Evolutionary conservation across 169 alveolate species (phyloP), one percentile per base, ranked within the genome.

Genomic region (Plasmodium gonderi): DNA sequence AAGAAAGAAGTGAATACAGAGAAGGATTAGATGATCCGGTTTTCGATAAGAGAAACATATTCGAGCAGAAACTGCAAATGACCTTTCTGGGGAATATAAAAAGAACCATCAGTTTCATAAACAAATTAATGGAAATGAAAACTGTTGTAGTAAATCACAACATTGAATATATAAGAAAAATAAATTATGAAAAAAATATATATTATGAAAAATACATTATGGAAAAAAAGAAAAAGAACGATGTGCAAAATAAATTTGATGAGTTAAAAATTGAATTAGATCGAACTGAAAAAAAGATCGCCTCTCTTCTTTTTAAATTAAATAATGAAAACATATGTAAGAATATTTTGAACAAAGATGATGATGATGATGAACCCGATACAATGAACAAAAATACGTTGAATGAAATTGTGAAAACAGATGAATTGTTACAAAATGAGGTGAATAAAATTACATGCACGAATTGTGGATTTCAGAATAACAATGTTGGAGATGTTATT

Each of bases 241-340:
- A 74, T 40, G 6, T 75, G 45, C 68, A 85, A 65, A 85, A 31
- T 36, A 60, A 85, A 11, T 74, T 42, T 60, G 78, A 85, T 42
- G 67, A 36, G 20, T 64, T 85, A 77, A 85, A 54, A 77, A 74
- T 85, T n/a, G 87, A 85, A 33, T 26, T 85, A 12, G 92, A 85
- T 23, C 65, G 87, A 23, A 3, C 67, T 8, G 92, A 85, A 60
- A 85, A 85, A 44, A 85, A 85, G 45, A 85, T n/a, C 4, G 60
- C 92, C 9, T 23, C 78, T 51, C 44, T 85, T 40, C 64, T 85
- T 12, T 85, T 49, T 74, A 85, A 85, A 60, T 49, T 85, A 45
- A 29, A 85, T 29, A 85, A 33, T 74, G 77, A 51, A 17, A 51
- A 44, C 44, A 74, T 85, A 5, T 76, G 87, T 51, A 85, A 74